These are phyloP conservation scores for Baudoinia panamericana DNA, from an alignment of 495 filamentous ascomycete species.

Conservation along the genomic window DNA sequence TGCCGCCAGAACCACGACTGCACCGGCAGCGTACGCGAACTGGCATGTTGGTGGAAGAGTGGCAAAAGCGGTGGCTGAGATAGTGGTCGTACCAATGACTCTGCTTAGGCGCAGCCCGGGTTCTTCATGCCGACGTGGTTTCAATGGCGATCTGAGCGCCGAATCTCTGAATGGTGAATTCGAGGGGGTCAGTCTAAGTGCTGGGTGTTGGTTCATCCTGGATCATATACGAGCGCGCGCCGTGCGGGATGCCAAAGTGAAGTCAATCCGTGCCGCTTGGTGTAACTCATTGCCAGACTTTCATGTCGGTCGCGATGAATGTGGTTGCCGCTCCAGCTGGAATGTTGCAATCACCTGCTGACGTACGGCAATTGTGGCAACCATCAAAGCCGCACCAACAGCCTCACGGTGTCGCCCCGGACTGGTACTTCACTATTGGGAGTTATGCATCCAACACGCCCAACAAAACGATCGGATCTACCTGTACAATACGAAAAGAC, in stretches of 20 bases:
- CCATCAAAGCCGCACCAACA: too few relatives aligned
- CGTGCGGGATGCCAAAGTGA: slow-evolving; percentile 22
- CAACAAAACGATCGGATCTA: too few relatives aligned
- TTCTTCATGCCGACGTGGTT: slow-evolving; percentile 7
- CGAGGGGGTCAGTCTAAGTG: slow-evolving; percentile 54
- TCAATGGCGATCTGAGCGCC: slow-evolving; percentile 11
- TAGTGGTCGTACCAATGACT: slow-evolving; percentile 80
- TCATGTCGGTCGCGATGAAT: slow-evolving; percentile 22
- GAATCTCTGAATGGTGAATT: slow-evolving; percentile 53
- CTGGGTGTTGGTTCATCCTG: slow-evolving; percentile 32
- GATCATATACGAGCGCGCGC: slow-evolving; percentile 34
- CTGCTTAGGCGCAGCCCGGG: slow-evolving; percentile 12
- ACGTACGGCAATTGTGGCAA: neutral
- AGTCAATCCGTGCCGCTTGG: too few relatives aligned
- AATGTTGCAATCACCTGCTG: neutral
- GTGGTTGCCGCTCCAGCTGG: neutral
- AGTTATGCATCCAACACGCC: too few relatives aligned
- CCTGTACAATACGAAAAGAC: too few relatives aligned
- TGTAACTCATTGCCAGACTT: slow-evolving; percentile 17
- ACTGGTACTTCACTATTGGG: too few relatives aligned
- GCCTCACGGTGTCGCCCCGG: too few relatives aligned
- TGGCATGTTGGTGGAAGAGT: slow-evolving; percentile 51
- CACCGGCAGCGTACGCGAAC: slow-evolving; percentile 86
- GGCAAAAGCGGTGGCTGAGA: slow-evolving; percentile 76
- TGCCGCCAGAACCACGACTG: slow-evolving; percentile 79